phyloP scores from a whole-genome alignment of 1,284 basidiomycete genomes.

The Exobasidium cylindrosporum region DNA sequence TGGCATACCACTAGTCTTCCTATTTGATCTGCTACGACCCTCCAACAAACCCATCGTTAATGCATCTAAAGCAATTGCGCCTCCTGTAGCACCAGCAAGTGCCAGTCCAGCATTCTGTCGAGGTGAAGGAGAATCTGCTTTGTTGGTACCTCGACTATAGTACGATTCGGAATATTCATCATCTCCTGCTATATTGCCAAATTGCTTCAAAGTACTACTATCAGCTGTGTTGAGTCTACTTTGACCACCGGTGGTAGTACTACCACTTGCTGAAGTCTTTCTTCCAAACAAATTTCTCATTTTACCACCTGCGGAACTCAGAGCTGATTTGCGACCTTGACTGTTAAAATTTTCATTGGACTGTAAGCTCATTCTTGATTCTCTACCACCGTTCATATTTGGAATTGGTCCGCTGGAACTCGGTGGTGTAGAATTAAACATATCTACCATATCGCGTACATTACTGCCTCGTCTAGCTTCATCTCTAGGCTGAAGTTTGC shows the following conservation, averaged over 20 bases:
- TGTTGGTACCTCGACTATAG: neutral
- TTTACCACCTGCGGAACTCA: slow-evolving; percentile 8
- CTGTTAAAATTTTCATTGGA: neutral
- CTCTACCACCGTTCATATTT: neutral
- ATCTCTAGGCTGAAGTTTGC: neutral
- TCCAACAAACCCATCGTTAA: neutral
- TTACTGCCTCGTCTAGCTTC: neutral
- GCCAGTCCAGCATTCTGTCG: neutral
- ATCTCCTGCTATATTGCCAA: neutral
- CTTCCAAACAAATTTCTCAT: slow-evolving; percentile 2
- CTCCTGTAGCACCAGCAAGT: neutral
- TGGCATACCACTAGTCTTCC: neutral
- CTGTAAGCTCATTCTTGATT: slow-evolving; percentile 7
- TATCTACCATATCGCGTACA: slow-evolving; percentile 29
- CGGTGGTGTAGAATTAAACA: slow-evolving; percentile 37
- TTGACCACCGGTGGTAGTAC: neutral
- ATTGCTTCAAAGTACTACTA: neutral
- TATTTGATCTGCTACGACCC: neutral
- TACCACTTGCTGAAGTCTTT: slow-evolving; percentile 4
- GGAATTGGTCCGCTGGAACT: slow-evolving; percentile 10
- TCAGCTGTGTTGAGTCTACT: neutral
- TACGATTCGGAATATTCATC: neutral
- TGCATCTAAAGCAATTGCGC: neutral
- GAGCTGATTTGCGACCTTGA: neutral
- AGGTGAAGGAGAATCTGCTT: neutral